Evolutionary conservation across 495 filamentous ascomycete genomes (phyloP).

Genomic region (Annulohypoxylon bovei): DNA sequence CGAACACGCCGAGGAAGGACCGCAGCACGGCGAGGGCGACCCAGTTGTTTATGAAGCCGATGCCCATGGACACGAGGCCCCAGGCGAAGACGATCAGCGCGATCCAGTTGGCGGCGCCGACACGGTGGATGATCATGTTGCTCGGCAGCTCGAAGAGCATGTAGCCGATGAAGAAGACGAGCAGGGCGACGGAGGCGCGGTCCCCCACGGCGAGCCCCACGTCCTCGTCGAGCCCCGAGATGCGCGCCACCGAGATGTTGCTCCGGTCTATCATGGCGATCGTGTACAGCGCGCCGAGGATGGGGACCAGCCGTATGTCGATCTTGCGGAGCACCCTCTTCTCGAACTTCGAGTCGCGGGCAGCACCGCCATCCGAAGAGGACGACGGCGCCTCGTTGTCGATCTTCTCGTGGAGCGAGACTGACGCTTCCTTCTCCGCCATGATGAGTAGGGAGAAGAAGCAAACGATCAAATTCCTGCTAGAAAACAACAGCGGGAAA

Average conservation of each 20-base stretch:
- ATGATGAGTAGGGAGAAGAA: not conserved
- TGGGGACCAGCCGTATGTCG: constrained; percentile 70
- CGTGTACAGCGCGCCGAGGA: constrained; percentile 51
- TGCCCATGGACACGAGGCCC: constrained; percentile 65
- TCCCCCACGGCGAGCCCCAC: constrained; percentile 27
- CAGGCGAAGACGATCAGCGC: constrained; percentile 65
- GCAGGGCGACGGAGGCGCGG: constrained; percentile 56
- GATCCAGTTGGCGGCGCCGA: constrained; percentile 68
- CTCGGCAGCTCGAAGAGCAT: constrained; percentile 62
- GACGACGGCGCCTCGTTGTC: constrained; percentile 9
- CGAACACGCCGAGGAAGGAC: constrained; percentile 65
- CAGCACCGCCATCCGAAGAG: not conserved
- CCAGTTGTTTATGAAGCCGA: constrained; percentile 67
- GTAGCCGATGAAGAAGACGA: constrained; percentile 60
- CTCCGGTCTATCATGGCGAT: constrained; percentile 46
- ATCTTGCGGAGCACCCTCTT: constrained; percentile 66
- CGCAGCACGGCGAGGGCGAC: constrained; percentile 61
- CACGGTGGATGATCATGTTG: constrained; percentile 74
- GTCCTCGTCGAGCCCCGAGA: constrained; percentile 59
- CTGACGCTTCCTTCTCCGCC: constrained; percentile 29
- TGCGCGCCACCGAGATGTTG: constrained; percentile 55
- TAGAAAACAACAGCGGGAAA: not conserved
- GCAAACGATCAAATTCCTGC: too few species aligned
- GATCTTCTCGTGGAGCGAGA: constrained; percentile 37
- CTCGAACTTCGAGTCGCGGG: constrained; percentile 33